These are phyloP conservation scores for Hypoxylon lienhwacheense DNA, from an alignment of 495 filamentous ascomycete species.

Conservation along the genomic window DNA sequence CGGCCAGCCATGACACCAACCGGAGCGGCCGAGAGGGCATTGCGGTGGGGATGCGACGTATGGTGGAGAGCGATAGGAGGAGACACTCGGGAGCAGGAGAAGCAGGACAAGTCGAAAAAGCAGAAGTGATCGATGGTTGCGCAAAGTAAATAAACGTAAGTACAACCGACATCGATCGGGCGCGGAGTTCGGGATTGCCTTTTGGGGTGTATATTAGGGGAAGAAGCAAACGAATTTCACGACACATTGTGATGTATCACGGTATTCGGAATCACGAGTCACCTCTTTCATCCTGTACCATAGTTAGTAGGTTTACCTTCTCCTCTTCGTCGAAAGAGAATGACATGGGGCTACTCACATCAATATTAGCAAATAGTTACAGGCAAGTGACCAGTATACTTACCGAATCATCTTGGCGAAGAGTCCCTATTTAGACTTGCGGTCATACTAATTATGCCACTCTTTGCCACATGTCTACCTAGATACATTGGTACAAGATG, in stretches of 20 bases:
- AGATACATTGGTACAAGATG: too few relatives aligned
- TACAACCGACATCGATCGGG: constrained; percentile 15
- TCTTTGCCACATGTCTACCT: too few relatives aligned
- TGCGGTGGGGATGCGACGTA: constrained; percentile 89
- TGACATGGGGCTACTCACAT: too few relatives aligned
- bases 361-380: too few relatives aligned
- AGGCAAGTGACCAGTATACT: background rate
- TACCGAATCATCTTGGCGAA: too few relatives aligned
- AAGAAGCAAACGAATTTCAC: constrained; percentile 1
- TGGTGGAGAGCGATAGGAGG: constrained; percentile 89
- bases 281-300: constrained; percentile 18
- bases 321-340: constrained; percentile 22
- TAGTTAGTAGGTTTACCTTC: constrained; percentile 10
- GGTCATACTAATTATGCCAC: too few relatives aligned
- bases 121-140: background rate
- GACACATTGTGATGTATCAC: constrained; percentile 25
- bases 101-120: constrained; percentile 4
- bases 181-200: constrained; percentile 32
- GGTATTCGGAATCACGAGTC: constrained; percentile 25
- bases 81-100: constrained; percentile 49
- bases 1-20: constrained; percentile 88
- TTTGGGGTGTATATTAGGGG: constrained; percentile 14
- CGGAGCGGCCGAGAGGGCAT: constrained; percentile 75
- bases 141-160: background rate
- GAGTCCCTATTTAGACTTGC: too few relatives aligned